These are phyloP conservation scores for Biscutella laevigata DNA, from an alignment of 441 rosid species.

Conservation along the genomic window DNA sequence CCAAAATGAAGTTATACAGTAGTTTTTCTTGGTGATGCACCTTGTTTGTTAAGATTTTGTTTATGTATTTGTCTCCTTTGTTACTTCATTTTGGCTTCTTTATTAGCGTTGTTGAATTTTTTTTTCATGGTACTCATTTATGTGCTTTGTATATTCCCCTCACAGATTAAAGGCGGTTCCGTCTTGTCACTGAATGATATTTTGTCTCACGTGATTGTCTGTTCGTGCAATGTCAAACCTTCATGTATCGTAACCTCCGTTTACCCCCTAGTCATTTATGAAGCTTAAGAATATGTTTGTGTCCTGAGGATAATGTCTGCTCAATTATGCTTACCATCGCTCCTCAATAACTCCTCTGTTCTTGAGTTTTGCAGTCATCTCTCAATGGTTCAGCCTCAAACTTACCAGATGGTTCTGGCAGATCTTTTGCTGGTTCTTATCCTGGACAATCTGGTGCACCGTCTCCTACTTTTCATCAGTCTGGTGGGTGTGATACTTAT, in stretches of 20 bases:
- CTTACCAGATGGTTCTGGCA: constrained; percentile 71
- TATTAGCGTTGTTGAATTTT: not conserved
- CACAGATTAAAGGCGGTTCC: constrained; percentile 19
- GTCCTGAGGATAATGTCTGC: not conserved
- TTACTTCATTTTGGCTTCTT: not conserved
- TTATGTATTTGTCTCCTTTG: not conserved
- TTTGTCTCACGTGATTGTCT: constrained; percentile 44
- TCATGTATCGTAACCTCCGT: constrained; percentile 50
- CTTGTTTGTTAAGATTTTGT: not conserved
- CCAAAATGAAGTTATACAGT: not conserved
- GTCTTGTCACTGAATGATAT: constrained; percentile 46
- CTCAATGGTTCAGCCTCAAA: constrained; percentile 78
- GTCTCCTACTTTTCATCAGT: constrained; percentile 73
- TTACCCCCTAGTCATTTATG: not conserved
- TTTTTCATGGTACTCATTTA: not conserved
- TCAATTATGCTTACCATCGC: not conserved
- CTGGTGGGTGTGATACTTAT: constrained; percentile 39
- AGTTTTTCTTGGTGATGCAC: not conserved
- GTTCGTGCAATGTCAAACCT: constrained; percentile 79
- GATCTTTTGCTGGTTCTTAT: constrained; percentile 71
- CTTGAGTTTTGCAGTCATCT: constrained; percentile 60
- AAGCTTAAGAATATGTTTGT: not conserved
- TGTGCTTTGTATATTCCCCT: constrained; percentile 5
- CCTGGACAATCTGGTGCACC: constrained; percentile 92
- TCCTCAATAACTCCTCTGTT: not conserved